These are phyloP conservation scores for Daldinia vernicosa DNA, from an alignment of 495 filamentous ascomycete genomes.

Conservation along the genomic window DNA sequence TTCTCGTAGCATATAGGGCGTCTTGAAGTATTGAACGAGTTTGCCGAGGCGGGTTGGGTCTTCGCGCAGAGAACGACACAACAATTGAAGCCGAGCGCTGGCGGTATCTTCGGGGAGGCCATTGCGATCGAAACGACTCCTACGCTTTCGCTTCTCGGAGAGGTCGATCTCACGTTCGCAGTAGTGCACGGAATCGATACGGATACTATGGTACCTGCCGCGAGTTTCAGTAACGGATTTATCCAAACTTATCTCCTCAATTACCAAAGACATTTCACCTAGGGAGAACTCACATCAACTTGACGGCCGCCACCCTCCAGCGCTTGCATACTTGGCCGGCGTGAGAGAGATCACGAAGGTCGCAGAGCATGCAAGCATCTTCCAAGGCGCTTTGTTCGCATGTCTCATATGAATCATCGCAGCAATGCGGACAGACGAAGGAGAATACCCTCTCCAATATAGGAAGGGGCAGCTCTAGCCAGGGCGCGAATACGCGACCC, in stretches of 20 bases:
- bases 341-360: constrained; percentile 87
- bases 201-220: constrained; percentile 82
- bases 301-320: constrained; percentile 69
- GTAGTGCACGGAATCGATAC: constrained; percentile 95
- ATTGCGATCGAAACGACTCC: constrained; percentile 77
- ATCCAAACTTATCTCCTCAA: too few species aligned
- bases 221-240: constrained; percentile 20
- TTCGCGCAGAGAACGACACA: constrained; percentile 83
- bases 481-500: constrained; percentile 42
- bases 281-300: constrained; percentile 65
- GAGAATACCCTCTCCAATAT: constrained; percentile 79
- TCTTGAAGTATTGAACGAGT: constrained; percentile 80
- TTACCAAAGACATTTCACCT: neutral
- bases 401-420: constrained; percentile 77
- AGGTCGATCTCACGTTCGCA: constrained; percentile 86
- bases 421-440: constrained; percentile 83
- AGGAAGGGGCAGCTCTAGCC: constrained; percentile 62
- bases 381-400: constrained; percentile 84
- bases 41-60: constrained; percentile 68
- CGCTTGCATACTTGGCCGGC: constrained; percentile 75
- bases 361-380: constrained; percentile 94
- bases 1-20: constrained; percentile 96
- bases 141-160: constrained; percentile 76
- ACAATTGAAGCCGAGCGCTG: constrained; percentile 74
- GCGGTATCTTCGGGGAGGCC: constrained; percentile 81